A percentile compares a stretch with the other conserved stretches of the same genome.
Conservation (phyloP, 148 eudicot species). For the Euryodendron excelsum region DNA sequence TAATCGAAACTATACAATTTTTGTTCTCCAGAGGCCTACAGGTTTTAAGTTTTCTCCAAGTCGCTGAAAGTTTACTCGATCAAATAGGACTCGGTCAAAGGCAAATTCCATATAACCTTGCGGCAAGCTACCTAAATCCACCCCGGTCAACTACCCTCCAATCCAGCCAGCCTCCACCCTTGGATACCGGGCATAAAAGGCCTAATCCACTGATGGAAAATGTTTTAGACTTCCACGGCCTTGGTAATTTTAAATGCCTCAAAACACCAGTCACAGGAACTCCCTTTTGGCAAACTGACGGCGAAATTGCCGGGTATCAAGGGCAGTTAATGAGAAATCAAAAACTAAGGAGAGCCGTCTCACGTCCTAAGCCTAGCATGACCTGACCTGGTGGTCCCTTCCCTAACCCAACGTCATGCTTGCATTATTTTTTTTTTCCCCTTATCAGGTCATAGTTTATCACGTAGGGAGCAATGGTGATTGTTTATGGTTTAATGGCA, state of each 20-base stretch:
- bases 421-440: background rate
- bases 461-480: conserved; percentile 14
- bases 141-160: background rate
- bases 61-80: background rate
- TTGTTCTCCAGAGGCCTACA: background rate
- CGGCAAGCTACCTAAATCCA: background rate
- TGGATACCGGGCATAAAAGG: background rate
- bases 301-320: background rate
- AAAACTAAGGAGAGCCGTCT: background rate
- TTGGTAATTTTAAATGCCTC: background rate
- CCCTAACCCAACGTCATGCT: background rate
- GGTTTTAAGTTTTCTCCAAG: background rate
- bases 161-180: background rate
- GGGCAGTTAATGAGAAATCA: background rate
- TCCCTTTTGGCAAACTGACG: background rate
- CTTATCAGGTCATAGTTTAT: background rate
- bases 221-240: background rate
- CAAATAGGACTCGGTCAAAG: too few species aligned
- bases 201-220: background rate
- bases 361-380: background rate
- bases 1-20: conserved; percentile 1
- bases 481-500: conserved; percentile 63
- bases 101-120: background rate
- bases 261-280: background rate
- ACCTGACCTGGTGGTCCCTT: background rate